Conservation (phyloP, 2,329 filamentous ascomycete species). For the Tetracladium maxilliforme region DNA sequence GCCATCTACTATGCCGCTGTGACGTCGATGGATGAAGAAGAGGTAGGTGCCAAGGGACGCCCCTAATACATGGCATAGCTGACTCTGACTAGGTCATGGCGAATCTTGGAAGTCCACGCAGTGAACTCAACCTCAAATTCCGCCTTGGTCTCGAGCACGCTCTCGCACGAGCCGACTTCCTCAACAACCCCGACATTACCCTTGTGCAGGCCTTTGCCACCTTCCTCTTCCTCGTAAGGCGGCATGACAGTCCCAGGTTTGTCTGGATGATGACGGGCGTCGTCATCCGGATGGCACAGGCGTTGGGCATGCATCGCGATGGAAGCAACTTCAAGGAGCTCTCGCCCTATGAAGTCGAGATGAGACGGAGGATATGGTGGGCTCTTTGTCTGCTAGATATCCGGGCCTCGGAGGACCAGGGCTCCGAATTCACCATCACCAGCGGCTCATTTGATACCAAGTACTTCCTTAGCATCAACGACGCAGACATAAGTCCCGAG, state of each 20-base stretch:
- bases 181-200: constrained; percentile 36
- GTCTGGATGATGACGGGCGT: constrained; percentile 44
- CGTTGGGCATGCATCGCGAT: constrained; percentile 44
- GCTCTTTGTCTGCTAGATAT: constrained; percentile 43
- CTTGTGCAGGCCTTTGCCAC: constrained; percentile 38
- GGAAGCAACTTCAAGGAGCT: constrained; percentile 34
- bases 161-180: constrained; percentile 36
- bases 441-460: constrained; percentile 44
- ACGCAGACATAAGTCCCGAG: constrained; percentile 25
- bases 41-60: too few species aligned
- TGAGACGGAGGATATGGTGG: constrained; percentile 45
- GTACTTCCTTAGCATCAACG: constrained; percentile 31
- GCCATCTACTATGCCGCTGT: constrained; percentile 41
- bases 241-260: constrained; percentile 23
- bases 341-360: constrained; percentile 43
- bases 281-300: constrained; percentile 41
- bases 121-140: constrained; percentile 26
- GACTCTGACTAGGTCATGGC: constrained; percentile 18
- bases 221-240: constrained; percentile 37
- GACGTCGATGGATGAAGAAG: constrained; percentile 40
- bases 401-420: constrained; percentile 46
- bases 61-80: background rate
- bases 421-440: constrained; percentile 43
- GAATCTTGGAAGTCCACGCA: constrained; percentile 33
- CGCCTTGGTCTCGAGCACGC: constrained; percentile 38